These are phyloP conservation scores for Cordyceps tenuipes DNA, from an alignment of 2,329 filamentous ascomycete species.

Conservation along the genomic window DNA sequence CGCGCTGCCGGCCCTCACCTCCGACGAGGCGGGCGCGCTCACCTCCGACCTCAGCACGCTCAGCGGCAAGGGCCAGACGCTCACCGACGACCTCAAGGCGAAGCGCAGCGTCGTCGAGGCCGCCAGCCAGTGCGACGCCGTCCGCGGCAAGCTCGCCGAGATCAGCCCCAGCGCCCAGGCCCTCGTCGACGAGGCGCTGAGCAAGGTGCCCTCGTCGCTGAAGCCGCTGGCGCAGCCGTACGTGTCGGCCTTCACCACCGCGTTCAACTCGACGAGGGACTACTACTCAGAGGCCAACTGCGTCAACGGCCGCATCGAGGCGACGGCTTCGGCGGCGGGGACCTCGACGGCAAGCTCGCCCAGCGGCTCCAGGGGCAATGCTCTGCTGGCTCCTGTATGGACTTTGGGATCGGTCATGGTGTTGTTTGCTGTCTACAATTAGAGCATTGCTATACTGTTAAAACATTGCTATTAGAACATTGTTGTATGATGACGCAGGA, in stretches of 20 bases:
- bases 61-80: conserved; percentile 8
- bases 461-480: too few relatives aligned
- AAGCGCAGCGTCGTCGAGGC: conserved; percentile 8
- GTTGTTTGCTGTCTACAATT: background rate
- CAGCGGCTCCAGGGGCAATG: background rate
- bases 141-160: conserved; percentile 1
- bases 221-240: conserved; percentile 1
- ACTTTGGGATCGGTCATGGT: background rate
- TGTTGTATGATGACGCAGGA: background rate
- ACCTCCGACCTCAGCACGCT: background rate
- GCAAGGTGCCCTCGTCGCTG: conserved; percentile 6
- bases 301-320: background rate
- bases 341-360: background rate
- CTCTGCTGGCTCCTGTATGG: background rate
- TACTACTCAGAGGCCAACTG: conserved; percentile 9
- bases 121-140: conserved; percentile 6
- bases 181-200: background rate
- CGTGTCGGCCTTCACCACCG: background rate
- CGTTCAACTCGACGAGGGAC: conserved; percentile 3
- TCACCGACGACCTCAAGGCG: conserved; percentile 14
- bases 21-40: conserved; percentile 1
- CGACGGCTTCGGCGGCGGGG: background rate
- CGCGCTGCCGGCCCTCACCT: background rate
- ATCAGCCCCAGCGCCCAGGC: conserved; percentile 4
- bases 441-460: background rate